Evolutionary conservation across 139 green algal genomes (phyloP), one percentile per base, ranked within the genome.

Genomic region (Coelastrella sp.): DNA sequence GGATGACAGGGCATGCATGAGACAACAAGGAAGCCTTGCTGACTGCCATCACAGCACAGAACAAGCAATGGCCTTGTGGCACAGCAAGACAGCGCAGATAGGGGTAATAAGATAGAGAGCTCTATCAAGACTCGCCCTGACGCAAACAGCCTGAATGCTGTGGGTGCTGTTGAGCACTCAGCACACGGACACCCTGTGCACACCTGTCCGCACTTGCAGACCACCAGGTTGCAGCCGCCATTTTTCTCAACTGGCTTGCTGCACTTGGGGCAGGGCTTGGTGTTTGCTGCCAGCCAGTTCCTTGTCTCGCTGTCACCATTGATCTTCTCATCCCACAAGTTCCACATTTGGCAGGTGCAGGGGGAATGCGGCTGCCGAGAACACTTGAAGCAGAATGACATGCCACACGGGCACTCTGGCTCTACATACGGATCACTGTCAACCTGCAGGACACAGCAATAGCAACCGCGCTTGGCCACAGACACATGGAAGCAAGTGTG

Each of bases 181-280:
- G 35, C 35, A 49, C 35, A 49, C 35, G 35, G 35, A 49, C 35
- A 49, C 35, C 35, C 35, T 49, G 35, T 25, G 4, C 68, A 27
- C 19, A 96, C 95, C 94, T 97, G 95, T 9, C 95, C 95, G 87
- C 97, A 99, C 66, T 93, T 95, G 95, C 97, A 99, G 35, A 96
- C 89, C 70, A 99, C 96, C 25, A 98, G 93, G 92, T 98, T 99
- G 96, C 97, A 99, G 63, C 97, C 97, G 15, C 96, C 96, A 84
- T 98, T 98, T 94, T 99, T 99, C 93, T 99, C 97, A 27, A 99
- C 96, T 7, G 94, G 94, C 84, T 98, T 98, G 74, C 74, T 65
- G 89, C 97, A 99, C 92, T 98, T 99, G 56, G 97, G 97, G 92
- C 97, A 99, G 4, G 96, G 94, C 93, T 98, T 98, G 79, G 97